Base-by-base conservation (phyloP, 441 rosid genomes). In the Croton laevigatus region DNA sequence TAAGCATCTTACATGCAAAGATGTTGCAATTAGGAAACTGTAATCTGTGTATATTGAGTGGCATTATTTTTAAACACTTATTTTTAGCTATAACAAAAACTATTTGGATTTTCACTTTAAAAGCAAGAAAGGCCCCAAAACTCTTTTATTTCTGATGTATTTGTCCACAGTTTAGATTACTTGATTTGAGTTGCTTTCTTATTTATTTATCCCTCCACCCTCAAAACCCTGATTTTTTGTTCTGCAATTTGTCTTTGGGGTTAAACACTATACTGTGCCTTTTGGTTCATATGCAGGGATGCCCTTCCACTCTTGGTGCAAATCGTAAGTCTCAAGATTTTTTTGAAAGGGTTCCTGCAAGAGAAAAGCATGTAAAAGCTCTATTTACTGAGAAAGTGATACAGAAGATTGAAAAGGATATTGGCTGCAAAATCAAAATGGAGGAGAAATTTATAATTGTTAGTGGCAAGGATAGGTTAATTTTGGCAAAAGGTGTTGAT, bases 251-350 rank as follows among this genome's bases (percentile, higher is more conserved):
- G 53, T 74, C 19, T 63, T 16, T 57, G 60, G 40, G n/a, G 19
- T 69, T 79, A 49, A 68, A 71, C 63, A 20, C 12, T 20, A 32
- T 74, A 23, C 22, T 37, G 16, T 77, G 40, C 65, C 51, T 51
- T 71, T 68, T 80, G 75, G 69, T 34, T 16, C 48, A 36, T 73
- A 42, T 71, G 49, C 76, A 95, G 99, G 98, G 99, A 16, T 95
- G 99, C 71, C 99, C 99, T 59, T 85, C 99, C 6, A 95, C 99
- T 55, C 97, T 95, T 65, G 99, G 99, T 73, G 94, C 96, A 11
- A 94, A 87, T 71, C 89, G 91, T 71, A 94, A 90, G 81, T 85
- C 96, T 61, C 99, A 88, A 78, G 99, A 95, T 55, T 92, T 95
- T 74, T 76, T 95, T 78, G 96, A 95, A 83, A 89, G 98, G 81